phyloP scores from a whole-genome alignment of 1,284 basidiomycete species.

The Leccinum subrobustum region DNA sequence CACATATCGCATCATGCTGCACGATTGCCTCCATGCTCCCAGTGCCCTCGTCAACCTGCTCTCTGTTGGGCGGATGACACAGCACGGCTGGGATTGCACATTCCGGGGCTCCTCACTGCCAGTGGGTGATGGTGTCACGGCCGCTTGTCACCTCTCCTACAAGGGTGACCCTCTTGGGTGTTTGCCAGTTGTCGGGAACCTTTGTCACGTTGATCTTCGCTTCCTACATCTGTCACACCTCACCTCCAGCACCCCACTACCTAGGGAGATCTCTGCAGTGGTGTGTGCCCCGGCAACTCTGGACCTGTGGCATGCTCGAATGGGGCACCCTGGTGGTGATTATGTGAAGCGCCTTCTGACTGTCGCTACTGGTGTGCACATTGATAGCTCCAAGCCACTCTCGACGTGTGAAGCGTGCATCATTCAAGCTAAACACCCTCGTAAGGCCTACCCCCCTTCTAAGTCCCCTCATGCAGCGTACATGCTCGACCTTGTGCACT shows the following conservation, averaged over 20 bases:
- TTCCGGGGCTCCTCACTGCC: background rate
- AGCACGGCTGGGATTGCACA: background rate
- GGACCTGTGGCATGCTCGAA: background rate
- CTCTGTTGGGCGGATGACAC: background rate
- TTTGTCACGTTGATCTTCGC: background rate
- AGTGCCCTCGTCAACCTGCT: background rate
- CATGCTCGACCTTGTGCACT: background rate
- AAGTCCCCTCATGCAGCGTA: background rate
- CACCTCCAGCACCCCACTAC: background rate
- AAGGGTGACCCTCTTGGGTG: background rate
- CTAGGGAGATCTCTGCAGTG: background rate
- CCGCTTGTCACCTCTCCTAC: background rate
- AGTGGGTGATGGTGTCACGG: too few species aligned
- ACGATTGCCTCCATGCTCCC: background rate
- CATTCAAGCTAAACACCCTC: background rate
- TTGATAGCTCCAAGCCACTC: background rate
- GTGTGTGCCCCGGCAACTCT: background rate
- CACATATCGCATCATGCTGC: background rate
- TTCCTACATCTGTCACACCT: background rate
- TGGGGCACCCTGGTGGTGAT: constrained; percentile 1
- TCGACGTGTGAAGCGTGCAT: background rate
- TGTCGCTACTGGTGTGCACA: background rate
- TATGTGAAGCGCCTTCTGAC: background rate
- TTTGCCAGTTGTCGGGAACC: background rate
- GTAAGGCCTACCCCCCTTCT: background rate